Evolutionary conservation across 495 filamentous ascomycete genomes (phyloP), one percentile per base, ranked within the genome.

Genomic region (Penicilliopsis zonata): DNA sequence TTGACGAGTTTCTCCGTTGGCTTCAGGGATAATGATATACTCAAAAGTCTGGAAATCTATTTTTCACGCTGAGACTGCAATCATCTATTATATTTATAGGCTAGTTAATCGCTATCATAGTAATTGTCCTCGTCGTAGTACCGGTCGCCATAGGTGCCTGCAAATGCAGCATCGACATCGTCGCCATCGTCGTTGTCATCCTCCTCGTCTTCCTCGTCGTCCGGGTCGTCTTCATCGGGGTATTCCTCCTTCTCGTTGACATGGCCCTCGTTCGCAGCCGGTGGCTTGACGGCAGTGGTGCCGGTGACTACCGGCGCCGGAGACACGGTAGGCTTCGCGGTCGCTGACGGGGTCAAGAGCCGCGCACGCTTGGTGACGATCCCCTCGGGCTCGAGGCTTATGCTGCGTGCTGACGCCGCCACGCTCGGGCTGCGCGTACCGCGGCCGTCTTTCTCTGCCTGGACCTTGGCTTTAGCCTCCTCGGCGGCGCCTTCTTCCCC

Each of bases 391-490:
- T 51, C 57, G 29, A 56, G 42, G 15, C 60, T 63, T 14, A 43
- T 45, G 36, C 61, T 64, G 30, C 57, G 53, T 13, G 50, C 47
- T 5, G 57, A 62, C n/a, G 34, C 34, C 12, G 34, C 34, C 31
- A 65, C 49, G 34, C 58, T 63, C 28, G 46, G 52, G 42, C 55
- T 56, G 33, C 58, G 52, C 27, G 55, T 63, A 34, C 54, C 58
- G 16, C 59, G 52, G 29, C 49, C 51, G 25, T 46, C 15, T 30
- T 42, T 55, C 25, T 59, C 57, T 27, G 27, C 30, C 22, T 36
- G 18, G 7, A 18, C 13, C 37, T 61, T 57, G 5, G 55, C 24
- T 16, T 52, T 52, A 18, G 44, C 47, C 3, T 34, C 29, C n/a
- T 55, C 51, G 4, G 41, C 43, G 9, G 30, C 36, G 5, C 45